Conservation (phyloP, 495 filamentous ascomycete genomes). For the Podospora tetraspora region DNA sequence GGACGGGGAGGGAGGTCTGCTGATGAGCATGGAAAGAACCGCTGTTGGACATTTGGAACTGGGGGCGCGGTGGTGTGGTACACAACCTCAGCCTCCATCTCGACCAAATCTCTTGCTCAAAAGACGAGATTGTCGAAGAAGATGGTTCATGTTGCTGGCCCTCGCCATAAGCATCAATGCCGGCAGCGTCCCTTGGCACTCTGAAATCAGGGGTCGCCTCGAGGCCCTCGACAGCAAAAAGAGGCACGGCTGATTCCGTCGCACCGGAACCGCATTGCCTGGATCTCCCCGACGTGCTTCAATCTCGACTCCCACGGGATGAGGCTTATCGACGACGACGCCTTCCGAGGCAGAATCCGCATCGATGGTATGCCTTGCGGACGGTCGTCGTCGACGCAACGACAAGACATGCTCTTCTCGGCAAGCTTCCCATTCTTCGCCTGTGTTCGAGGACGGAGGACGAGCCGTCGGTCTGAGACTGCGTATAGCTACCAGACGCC, state of each 20-base stretch:
- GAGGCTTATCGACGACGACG: neutral
- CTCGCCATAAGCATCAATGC: neutral
- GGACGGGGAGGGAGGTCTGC: neutral
- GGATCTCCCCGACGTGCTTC: neutral
- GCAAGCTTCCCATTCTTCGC: neutral
- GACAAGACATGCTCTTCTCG: neutral
- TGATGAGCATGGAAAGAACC: neutral
- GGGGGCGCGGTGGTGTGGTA: neutral
- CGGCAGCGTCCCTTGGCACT: constrained; percentile 5
- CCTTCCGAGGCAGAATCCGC: neutral
- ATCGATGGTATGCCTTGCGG: neutral
- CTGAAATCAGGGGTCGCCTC: neutral
- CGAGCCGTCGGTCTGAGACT: constrained; percentile 7
- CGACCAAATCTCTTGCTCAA: neutral
- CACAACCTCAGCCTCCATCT: neutral
- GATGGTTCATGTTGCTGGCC: neutral
- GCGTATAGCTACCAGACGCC: neutral
- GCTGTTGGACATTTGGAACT: neutral
- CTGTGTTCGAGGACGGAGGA: constrained; percentile 6
- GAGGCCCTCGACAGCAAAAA: neutral
- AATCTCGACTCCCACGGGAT: neutral
- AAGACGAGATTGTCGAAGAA: too few species aligned
- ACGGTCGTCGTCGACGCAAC: too few species aligned
- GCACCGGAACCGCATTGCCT: neutral
- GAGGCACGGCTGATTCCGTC: constrained; percentile 1